Base-by-base conservation (phyloP, 2,329 filamentous ascomycete species). In the Pseudogymnoascus sp. region DNA sequence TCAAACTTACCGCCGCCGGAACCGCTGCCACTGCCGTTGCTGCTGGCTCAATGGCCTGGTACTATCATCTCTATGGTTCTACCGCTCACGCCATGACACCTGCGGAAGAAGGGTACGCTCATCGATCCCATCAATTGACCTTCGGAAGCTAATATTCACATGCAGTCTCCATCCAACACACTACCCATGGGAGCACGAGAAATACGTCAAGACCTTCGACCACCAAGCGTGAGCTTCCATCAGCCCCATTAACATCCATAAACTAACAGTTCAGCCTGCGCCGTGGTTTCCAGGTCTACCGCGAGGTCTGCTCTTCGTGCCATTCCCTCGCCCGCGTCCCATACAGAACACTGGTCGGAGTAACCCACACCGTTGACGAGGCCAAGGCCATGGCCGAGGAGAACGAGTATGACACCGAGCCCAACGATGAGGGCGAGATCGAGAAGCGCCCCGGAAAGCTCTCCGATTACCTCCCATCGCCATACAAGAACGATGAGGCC, bases 401-500 rank as follows among this genome's bases (percentile, higher is more conserved):
- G 84, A 91, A 96, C 81, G 94, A 99, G 80, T 99, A 97, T 82
- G 93, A 97, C 75, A 90, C 86, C 74, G 94, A 99, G 82, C 94
- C 94, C 75, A 96, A 99, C 80, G 91, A 97, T 75, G 84, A 97
- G 83, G 94, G 94, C 71, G 91, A 97, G 71, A 97, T 97, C 76
- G 91, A 96, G 83, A 96, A 97, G 87, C 92, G 94, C 71, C 90
- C 93, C 69, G 94, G 94, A 82, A 99, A 99, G 84, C 87, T 99
- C 62, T 96, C 94, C 73, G 94, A 99, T 79, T 97, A 97, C 81
- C 87, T 99, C 67, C 93, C 92, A 65, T 78, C 84, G 62, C 94
- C 94, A 31, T 99, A 99, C 88, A 94, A 95, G 84, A 99, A 99
- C 82, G 94, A 99, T 75, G 93, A 99, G 82, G 93, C 94, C 70